Conservation (phyloP, 2,329 filamentous ascomycete species). For the Botryotinia globosa region DNA sequence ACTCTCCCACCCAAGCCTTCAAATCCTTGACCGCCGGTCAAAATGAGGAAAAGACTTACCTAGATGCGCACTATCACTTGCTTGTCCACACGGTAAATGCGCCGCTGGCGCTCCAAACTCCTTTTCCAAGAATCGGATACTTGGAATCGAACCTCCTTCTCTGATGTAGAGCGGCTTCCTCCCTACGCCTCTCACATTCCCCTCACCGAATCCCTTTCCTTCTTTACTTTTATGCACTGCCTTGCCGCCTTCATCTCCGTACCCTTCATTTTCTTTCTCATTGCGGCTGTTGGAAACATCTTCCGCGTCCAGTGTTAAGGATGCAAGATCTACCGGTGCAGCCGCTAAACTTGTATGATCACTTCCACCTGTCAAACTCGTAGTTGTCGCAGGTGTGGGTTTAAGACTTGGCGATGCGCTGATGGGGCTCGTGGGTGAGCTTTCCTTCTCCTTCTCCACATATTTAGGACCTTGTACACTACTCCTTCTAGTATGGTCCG, state of each 20-base stretch:
- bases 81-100: slow-evolving; percentile 90
- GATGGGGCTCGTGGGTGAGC: slow-evolving; percentile 22
- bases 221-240: neutral
- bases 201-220: neutral
- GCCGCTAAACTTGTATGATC: slow-evolving; percentile 37
- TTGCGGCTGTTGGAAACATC: neutral
- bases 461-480: slow-evolving; percentile 42
- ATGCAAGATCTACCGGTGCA: slow-evolving; percentile 30
- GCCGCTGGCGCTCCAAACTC: slow-evolving; percentile 89
- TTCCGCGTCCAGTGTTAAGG: neutral
- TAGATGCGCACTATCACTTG: slow-evolving; percentile 89
- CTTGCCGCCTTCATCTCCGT: neutral
- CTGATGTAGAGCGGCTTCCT: slow-evolving; percentile 84
- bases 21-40: neutral
- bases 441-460: slow-evolving; percentile 22
- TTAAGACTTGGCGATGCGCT: slow-evolving; percentile 36
- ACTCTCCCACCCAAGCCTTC: neutral
- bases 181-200: slow-evolving; percentile 25
- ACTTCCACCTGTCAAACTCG: slow-evolving; percentile 49
- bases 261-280: neutral
- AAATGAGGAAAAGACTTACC: neutral
- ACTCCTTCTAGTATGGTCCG: slow-evolving; percentile 33
- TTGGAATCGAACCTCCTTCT: slow-evolving; percentile 92
- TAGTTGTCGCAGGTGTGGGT: slow-evolving; percentile 49
- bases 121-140: slow-evolving; percentile 91